Evolutionary conservation across 2,329 filamentous ascomycete species (phyloP).

Genomic region (Talaromyces funiculosus): DNA sequence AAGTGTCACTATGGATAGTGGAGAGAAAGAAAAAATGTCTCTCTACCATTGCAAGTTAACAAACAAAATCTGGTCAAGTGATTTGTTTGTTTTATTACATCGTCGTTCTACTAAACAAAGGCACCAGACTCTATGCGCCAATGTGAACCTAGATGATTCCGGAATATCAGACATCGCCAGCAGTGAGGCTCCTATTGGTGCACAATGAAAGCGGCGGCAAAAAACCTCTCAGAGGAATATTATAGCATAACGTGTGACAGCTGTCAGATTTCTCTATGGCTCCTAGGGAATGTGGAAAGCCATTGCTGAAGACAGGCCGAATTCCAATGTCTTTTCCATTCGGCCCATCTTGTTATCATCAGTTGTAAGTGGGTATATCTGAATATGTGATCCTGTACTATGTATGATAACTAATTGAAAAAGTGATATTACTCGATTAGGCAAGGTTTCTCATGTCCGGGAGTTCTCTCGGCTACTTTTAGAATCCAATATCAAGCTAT

Average conservation of each 20-base stretch:
- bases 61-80: neutral
- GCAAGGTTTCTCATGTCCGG: neutral
- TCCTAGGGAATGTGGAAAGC: neutral
- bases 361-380: neutral
- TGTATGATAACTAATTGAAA: neutral
- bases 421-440: neutral
- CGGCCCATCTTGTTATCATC: neutral
- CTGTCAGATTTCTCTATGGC: neutral
- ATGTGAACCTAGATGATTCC: neutral
- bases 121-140: neutral
- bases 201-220: conserved; percentile 1
- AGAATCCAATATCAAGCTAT: neutral
- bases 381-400: neutral
- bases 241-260: neutral
- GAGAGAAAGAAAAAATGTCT: neutral
- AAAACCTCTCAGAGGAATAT: neutral
- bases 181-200: neutral
- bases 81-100: neutral
- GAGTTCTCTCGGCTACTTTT: neutral
- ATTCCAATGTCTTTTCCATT: neutral
- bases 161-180: neutral
- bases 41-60: neutral
- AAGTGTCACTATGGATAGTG: neutral
- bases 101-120: neutral
- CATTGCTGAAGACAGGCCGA: neutral